Conservation (phyloP, 805 yeast species). For the Ogataea paradorogensis region DNA sequence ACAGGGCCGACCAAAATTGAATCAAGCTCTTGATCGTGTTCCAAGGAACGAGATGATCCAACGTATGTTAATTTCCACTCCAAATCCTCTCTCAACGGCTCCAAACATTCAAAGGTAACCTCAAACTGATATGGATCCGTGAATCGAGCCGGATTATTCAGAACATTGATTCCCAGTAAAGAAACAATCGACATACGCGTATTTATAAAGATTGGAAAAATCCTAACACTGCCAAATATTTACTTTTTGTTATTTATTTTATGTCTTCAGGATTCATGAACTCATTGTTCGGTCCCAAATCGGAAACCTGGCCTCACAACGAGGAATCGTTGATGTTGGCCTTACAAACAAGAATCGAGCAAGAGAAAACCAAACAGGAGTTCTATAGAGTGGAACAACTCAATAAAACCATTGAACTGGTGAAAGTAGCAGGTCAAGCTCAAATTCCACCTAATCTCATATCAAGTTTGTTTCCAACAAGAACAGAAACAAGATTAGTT, state of each 20-base stretch:
- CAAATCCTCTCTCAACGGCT: constrained; percentile 84
- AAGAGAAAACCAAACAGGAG: constrained; percentile 81
- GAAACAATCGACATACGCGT: constrained; percentile 85
- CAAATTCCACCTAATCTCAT: constrained; percentile 65
- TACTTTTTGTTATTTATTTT: not conserved
- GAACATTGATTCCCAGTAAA: constrained; percentile 82
- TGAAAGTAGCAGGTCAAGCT: constrained; percentile 56
- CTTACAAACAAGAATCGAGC: constrained; percentile 60
- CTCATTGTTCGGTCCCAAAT: constrained; percentile 51
- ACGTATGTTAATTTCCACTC: constrained; percentile 98
- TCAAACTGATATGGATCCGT: constrained; percentile 93
- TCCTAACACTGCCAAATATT: not conserved
- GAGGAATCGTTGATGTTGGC: constrained; percentile 59
- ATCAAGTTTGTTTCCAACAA: constrained; percentile 48
- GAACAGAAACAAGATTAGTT: constrained; percentile 1
- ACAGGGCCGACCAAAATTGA: constrained; percentile 98
- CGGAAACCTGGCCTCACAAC: constrained; percentile 51
- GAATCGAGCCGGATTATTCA: constrained; percentile 93
- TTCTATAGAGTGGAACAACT: constrained; percentile 64
- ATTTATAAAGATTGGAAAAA: not conserved
- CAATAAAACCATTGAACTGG: constrained; percentile 55
- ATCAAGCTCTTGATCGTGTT: constrained; percentile 96
- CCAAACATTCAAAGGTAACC: constrained; percentile 95
- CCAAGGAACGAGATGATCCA: constrained; percentile 90
- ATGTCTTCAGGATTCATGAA: constrained; percentile 37